Percentiles rank a stretch among this genome's conserved stretches.
Evolutionary conservation across 2,329 filamentous ascomycete species (phyloP).

Genomic region (Fusarium dimerum): DNA sequence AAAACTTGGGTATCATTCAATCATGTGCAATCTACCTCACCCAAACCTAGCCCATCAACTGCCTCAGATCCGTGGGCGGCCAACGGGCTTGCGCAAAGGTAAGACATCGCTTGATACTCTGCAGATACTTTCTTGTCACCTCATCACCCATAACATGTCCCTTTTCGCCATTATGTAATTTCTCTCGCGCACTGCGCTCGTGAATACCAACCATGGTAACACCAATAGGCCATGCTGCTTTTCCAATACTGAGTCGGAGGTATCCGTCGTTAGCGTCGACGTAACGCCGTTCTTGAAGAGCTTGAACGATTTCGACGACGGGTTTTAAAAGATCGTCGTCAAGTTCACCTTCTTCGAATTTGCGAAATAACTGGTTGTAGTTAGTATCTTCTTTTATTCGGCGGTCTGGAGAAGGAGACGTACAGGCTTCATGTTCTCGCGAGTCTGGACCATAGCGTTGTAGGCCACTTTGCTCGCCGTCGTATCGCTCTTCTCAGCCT

Average conservation of each 20-base stretch:
- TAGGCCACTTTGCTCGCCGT: constrained; percentile 80
- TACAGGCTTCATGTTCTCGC: constrained; percentile 81
- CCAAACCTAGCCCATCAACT: constrained; percentile 75
- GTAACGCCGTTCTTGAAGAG: constrained; percentile 87
- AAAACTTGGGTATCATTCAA: not conserved
- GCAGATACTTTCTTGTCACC: constrained; percentile 89
- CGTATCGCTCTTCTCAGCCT: constrained; percentile 63
- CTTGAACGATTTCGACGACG: constrained; percentile 87
- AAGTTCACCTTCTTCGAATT: constrained; percentile 79
- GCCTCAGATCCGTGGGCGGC: constrained; percentile 88
- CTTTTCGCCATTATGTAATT: constrained; percentile 83
- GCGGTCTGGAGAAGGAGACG: constrained; percentile 19
- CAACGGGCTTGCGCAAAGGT: constrained; percentile 96
- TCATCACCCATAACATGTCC: constrained; percentile 98
- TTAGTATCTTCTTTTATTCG: constrained; percentile 1
- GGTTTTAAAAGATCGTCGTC: constrained; percentile 78
- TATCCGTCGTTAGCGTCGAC: constrained; percentile 98
- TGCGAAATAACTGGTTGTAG: constrained; percentile 69
- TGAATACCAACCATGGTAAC: constrained; percentile 99
- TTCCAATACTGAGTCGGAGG: constrained; percentile 87
- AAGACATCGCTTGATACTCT: constrained; percentile 95
- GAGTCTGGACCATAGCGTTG: constrained; percentile 82
- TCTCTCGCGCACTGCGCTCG: constrained; percentile 92
- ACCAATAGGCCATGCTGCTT: constrained; percentile 97
- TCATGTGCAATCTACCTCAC: constrained; percentile 2